phyloP scores from a whole-genome alignment of 495 filamentous ascomycete species.

The Tuber aestivum region DNA sequence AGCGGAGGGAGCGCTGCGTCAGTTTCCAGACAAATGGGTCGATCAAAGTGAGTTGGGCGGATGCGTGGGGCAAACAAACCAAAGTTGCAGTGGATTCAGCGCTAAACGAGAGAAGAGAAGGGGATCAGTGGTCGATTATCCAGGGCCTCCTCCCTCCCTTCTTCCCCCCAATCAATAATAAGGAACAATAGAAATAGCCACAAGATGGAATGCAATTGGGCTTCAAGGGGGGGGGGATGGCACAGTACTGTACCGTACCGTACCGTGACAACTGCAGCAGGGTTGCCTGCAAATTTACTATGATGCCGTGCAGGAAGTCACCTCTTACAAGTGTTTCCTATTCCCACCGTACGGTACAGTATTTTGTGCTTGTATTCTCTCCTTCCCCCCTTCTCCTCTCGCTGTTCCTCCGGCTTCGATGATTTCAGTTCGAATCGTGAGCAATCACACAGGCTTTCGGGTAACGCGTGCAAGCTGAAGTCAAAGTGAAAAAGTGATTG shows the following conservation, averaged over 20 bases:
- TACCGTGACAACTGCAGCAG: background rate
- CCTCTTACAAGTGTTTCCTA: no score
- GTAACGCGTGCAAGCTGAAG: slow-evolving; percentile 3
- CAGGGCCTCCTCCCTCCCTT: background rate
- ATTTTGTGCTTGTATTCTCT: background rate
- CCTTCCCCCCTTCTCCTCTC: background rate
- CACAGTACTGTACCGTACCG: background rate
- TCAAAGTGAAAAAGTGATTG: slow-evolving; percentile 1
- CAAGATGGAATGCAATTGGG: background rate
- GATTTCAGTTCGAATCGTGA: background rate
- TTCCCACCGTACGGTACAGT: no score
- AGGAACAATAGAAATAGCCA: background rate
- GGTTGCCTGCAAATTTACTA: background rate
- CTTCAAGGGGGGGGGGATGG: background rate
- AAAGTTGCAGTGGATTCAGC: background rate
- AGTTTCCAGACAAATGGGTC: background rate
- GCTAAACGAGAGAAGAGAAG: background rate
- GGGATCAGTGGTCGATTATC: background rate
- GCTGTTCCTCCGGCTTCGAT: background rate
- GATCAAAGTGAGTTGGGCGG: background rate
- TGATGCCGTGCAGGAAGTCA: background rate
- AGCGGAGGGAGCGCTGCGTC: background rate
- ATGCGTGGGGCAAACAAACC: slow-evolving; percentile 1
- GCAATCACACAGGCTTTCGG: background rate
- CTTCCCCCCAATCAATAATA: background rate